A percentile compares a stretch with the other conserved stretches of the same genome.
phyloP scores from a whole-genome alignment of 2,329 filamentous ascomycete genomes.

The Aspergillus neoniger region DNA sequence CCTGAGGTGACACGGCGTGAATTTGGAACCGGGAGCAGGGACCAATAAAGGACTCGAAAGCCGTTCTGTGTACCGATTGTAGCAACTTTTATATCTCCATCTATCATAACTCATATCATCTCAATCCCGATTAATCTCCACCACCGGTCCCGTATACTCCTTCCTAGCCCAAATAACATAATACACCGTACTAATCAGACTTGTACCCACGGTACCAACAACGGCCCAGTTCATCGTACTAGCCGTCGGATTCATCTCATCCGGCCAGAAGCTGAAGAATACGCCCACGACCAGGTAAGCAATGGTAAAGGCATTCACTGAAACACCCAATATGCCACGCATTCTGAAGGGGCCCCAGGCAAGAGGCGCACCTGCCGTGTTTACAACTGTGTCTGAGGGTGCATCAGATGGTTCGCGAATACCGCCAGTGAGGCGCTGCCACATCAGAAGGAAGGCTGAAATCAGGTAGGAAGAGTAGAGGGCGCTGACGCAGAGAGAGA shows the following conservation, averaged over 20 bases:
- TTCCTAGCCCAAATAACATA: background rate
- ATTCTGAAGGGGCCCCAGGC: constrained; percentile 1
- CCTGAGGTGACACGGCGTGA: too few species aligned
- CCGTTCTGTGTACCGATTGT: too few species aligned
- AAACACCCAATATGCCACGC: background rate
- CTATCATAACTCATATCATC: too few species aligned
- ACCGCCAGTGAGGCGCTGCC: constrained; percentile 2
- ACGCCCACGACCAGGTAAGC: constrained; percentile 2
- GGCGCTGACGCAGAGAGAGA: constrained; percentile 8
- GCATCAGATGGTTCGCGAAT: background rate
- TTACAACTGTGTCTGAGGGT: background rate
- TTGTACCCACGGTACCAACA: constrained; percentile 2
- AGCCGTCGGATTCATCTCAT: background rate
- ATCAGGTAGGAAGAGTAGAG: constrained; percentile 5
- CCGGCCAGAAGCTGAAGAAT: constrained; percentile 5
- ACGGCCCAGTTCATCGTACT: constrained; percentile 8
- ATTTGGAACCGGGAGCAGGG: too few species aligned
- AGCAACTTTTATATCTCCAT: too few species aligned
- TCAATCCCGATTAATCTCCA: constrained; percentile 3
- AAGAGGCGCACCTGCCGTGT: constrained; percentile 1
- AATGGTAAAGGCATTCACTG: background rate
- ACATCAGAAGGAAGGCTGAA: constrained; percentile 2
- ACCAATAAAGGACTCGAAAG: too few species aligned
- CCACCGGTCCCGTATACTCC: constrained; percentile 8
- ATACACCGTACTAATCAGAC: constrained; percentile 2